Evolutionary conservation across 495 filamentous ascomycete species (phyloP), one percentile per base, ranked within the genome.

Genomic region (Niebla homalea): DNA sequence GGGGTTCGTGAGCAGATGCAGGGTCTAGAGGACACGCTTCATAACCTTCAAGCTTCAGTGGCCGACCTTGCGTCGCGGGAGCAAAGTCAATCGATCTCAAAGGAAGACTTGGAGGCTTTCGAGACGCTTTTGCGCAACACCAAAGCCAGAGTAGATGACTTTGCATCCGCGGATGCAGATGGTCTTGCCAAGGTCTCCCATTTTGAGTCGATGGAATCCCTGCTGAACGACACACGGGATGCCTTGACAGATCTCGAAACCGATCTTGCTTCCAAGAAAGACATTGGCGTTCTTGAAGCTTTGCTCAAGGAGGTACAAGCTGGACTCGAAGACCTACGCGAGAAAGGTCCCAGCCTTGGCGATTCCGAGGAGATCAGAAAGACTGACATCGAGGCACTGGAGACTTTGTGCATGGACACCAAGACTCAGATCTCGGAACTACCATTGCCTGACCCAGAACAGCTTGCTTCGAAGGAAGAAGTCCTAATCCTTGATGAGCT

Each of bases 51-150:
- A 44, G 70, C 65, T 12, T 70, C 71, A 6, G 67, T 86, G 10
- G 60, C 65, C 3, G 67, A 67, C 5, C 60, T 79, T 22, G 61
- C 64, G 36, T 55, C 64, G 40, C 64, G 66, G 22, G 69, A 75
- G 19, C 69, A 54, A 38, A 63, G 45, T 7, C 57, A 62, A 14
- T 36, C 60, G 2, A 78, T 78, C 20, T 74, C 72, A 21, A 80
- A 76, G 60, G 84, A 90, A 51, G 87, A 94, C 56, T 84, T 84
- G 2, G 79, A 87, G 51, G 85, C 83, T n/a, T 87, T 96, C 49
- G 88, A 94, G 62, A 88, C 81, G 0, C 74, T 96, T 41, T 75
- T 96, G 20, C 76, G 81, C 43, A 89, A 88, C 60, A 86, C 85
- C 18, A 94, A 93, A 57, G 75, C 81, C 10, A 80, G 83, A 43